Evolutionary conservation across 1,139 yeast genomes (phyloP).

Genomic region (Torulaspora globosa): DNA sequence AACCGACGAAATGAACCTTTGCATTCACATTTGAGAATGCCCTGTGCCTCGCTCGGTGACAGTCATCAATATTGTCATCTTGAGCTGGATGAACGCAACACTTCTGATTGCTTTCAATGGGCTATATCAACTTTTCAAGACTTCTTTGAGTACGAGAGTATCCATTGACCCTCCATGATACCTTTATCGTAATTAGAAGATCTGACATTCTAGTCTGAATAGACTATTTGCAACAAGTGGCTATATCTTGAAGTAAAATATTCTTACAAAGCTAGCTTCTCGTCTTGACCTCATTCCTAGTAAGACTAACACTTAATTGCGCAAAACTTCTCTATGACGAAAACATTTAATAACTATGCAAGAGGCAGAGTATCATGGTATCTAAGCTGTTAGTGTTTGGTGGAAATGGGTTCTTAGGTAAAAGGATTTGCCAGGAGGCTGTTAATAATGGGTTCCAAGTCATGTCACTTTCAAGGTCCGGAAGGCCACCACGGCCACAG

Average conservation of each 20-base stretch:
- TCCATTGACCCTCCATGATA: conserved; percentile 48
- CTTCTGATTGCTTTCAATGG: conserved; percentile 41
- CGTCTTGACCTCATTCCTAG: neutral
- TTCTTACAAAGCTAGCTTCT: neutral
- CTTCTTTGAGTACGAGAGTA: conserved; percentile 75
- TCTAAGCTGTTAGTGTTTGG: conserved; percentile 57
- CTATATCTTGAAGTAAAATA: neutral
- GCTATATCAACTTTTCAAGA: conserved; percentile 50
- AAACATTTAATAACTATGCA: neutral
- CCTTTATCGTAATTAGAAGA: conserved; percentile 71
- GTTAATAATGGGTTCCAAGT: conserved; percentile 60
- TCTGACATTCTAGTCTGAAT: conserved; percentile 44
- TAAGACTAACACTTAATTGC: neutral
- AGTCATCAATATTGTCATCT: conserved; percentile 29
- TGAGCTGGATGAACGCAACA: conserved; percentile 44
- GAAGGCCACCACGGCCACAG: conserved; percentile 46
- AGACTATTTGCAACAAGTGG: neutral
- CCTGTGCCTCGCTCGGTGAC: conserved; percentile 42
- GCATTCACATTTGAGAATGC: conserved; percentile 18
- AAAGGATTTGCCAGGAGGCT: conserved; percentile 68
- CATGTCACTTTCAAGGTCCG: conserved; percentile 58
- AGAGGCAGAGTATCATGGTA: conserved; percentile 6
- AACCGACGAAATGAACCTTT: conserved; percentile 1
- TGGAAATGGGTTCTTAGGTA: conserved; percentile 77
- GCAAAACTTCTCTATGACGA: neutral